phyloP scores from a whole-genome alignment of 352 stramenopile species.

The Hyaloperonospora arabidopsidis region DNA sequence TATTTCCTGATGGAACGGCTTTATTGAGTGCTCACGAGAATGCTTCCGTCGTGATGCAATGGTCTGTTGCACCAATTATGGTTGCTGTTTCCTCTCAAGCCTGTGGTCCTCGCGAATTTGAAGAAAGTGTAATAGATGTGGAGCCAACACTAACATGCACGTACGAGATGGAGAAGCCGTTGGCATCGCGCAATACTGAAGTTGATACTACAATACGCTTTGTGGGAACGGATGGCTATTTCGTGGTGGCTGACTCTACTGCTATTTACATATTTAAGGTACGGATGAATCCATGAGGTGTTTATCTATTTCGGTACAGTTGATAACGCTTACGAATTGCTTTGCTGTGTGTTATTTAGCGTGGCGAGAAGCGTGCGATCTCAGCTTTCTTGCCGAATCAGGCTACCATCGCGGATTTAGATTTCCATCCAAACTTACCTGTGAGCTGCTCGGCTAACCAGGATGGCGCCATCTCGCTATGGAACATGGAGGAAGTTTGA shows the following conservation, averaged over 20 bases:
- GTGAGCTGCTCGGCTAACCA: conserved; percentile 32
- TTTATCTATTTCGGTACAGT: background rate
- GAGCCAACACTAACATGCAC: conserved; percentile 18
- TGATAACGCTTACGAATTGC: background rate
- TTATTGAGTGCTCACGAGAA: conserved; percentile 31
- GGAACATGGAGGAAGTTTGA: conserved; percentile 25
- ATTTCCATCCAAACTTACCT: conserved; percentile 31
- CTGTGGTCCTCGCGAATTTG: conserved; percentile 19
- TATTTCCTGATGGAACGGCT: conserved; percentile 27
- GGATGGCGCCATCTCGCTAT: conserved; percentile 33
- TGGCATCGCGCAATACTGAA: conserved; percentile 5
- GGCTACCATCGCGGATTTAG: conserved; percentile 25
- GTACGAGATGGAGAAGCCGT: conserved; percentile 25
- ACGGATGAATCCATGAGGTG: conserved; percentile 1
- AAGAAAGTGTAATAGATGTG: conserved; percentile 28
- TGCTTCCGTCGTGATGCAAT: conserved; percentile 25
- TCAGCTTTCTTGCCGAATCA: conserved; percentile 26
- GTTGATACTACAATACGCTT: conserved; percentile 31
- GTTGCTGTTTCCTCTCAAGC: conserved; percentile 8
- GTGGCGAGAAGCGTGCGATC: conserved; percentile 15
- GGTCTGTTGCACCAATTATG: conserved; percentile 27
- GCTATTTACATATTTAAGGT: conserved; percentile 35
- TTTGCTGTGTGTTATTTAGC: conserved; percentile 15
- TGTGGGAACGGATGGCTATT: conserved; percentile 24
- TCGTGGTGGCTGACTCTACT: conserved; percentile 29